Percentiles rank a stretch among this genome's conserved stretches.
phyloP scores from a whole-genome alignment of 176 grass and related monocot species.

The Rhynchospora tenuis region DNA sequence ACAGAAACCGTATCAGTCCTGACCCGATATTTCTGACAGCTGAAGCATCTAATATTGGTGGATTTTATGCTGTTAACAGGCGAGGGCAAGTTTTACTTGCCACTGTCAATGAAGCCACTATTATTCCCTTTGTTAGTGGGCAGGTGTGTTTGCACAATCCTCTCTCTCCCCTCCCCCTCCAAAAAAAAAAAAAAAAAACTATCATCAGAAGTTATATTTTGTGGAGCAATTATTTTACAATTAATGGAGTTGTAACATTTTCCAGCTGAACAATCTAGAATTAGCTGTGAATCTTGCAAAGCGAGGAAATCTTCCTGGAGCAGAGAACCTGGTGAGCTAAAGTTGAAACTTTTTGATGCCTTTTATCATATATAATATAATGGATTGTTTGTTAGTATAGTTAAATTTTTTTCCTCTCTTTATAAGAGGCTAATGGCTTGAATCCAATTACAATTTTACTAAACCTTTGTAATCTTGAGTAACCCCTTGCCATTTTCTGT shows the following conservation, averaged over 20 bases:
- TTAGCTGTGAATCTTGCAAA: constrained; percentile 98
- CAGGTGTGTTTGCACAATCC: constrained; percentile 43
- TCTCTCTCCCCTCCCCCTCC: constrained; percentile 6
- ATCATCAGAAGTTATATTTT: constrained; percentile 12
- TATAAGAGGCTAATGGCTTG: background rate
- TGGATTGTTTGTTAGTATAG: constrained; percentile 1
- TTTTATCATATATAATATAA: background rate
- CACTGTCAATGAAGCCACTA: constrained; percentile 88
- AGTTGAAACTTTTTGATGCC: background rate
- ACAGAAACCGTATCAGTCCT: constrained; percentile 97
- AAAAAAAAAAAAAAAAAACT: too few relatives aligned
- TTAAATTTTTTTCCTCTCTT: background rate
- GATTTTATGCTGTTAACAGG: constrained; percentile 98
- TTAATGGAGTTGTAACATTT: constrained; percentile 9
- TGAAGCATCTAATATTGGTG: constrained; percentile 72
- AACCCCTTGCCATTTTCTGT: background rate
- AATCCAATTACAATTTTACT: background rate
- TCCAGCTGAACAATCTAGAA: constrained; percentile 94
- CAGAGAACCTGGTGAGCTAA: constrained; percentile 79
- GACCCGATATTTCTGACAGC: constrained; percentile 97
- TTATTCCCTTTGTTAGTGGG: constrained; percentile 82
- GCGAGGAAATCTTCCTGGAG: constrained; percentile 96
- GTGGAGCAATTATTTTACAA: background rate
- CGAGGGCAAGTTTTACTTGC: constrained; percentile 92
- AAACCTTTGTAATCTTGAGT: background rate